Evolutionary conservation across 805 yeast species (phyloP).

Genomic region (Suhomyces prunicola): DNA sequence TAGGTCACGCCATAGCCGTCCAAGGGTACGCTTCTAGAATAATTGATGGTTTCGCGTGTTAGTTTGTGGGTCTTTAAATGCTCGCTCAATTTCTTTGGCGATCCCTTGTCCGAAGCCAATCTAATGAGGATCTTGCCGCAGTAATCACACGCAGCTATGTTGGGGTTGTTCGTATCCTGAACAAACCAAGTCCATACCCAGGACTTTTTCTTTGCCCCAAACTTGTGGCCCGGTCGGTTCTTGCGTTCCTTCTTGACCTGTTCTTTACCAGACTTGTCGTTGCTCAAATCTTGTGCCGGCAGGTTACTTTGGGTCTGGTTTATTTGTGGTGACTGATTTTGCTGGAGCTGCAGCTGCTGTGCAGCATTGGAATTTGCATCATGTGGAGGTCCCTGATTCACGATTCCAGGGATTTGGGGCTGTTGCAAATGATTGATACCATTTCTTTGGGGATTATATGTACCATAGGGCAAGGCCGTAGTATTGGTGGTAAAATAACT

Average conservation of each 20-base stretch:
- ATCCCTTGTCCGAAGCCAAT: slow-evolving; percentile 52
- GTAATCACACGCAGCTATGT: slow-evolving; percentile 51
- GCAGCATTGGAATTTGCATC: slow-evolving; percentile 1
- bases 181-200: slow-evolving; percentile 66
- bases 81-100: slow-evolving; percentile 57
- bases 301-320: neutral
- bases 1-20: slow-evolving; percentile 38
- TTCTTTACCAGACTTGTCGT: neutral
- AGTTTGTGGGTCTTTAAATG: slow-evolving; percentile 56
- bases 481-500: slow-evolving; percentile 7
- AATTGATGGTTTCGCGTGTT: slow-evolving; percentile 37
- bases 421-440: slow-evolving; percentile 4
- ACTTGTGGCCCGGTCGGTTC: slow-evolving; percentile 53
- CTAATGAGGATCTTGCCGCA: slow-evolving; percentile 50
- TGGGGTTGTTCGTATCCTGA: slow-evolving; percentile 47
- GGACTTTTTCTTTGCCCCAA: slow-evolving; percentile 59
- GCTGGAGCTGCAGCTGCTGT: slow-evolving; percentile 1
- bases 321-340: slow-evolving; percentile 2
- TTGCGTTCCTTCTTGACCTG: slow-evolving; percentile 27
- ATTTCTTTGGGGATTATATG: slow-evolving; percentile 7
- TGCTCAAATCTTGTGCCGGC: neutral
- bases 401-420: slow-evolving; percentile 6
- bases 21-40: slow-evolving; percentile 36
- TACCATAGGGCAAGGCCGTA: slow-evolving; percentile 8
- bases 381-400: slow-evolving; percentile 1